Evolutionary conservation across 106 monocot genomes (phyloP).

Genomic region (Chionographis japonica): DNA sequence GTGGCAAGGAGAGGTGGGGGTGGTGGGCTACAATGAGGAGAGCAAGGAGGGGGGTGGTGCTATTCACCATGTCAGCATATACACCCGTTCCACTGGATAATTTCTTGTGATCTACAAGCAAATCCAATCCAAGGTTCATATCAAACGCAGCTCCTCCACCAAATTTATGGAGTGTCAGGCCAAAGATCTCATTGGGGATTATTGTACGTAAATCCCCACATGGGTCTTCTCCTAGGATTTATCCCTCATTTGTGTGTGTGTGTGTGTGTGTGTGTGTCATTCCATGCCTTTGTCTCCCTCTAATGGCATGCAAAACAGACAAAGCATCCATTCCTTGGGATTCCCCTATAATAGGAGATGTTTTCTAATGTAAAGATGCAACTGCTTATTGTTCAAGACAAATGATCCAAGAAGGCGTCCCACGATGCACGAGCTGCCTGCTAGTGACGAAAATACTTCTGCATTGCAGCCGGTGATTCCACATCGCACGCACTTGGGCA

Average conservation of each 20-base stretch:
- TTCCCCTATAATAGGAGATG: background rate
- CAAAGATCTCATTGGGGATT: slow-evolving; percentile 9
- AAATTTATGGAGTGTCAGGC: background rate
- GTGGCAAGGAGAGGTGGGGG: too few species aligned
- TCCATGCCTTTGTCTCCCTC: slow-evolving; percentile 7
- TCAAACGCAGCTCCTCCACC: background rate
- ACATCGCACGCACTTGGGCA: too few species aligned
- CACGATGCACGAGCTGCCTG: too few species aligned
- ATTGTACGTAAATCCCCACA: slow-evolving; percentile 20
- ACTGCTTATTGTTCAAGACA: too few species aligned
- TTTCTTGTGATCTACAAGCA: background rate
- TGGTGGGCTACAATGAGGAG: too few species aligned
- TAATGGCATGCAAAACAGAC: background rate
- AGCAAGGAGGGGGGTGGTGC: too few species aligned
- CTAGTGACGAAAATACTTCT: too few species aligned
- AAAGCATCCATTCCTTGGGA: slow-evolving; percentile 6
- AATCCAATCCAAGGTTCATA: too few species aligned
- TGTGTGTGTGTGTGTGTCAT: background rate
- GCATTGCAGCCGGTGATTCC: too few species aligned
- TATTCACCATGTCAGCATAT: too few species aligned
- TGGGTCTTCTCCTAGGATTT: slow-evolving; percentile 5
- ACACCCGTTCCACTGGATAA: too few species aligned
- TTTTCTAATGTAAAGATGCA: background rate
- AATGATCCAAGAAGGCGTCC: too few species aligned
- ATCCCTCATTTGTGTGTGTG: background rate